Evolutionary conservation across 129 eudicot genomes (phyloP).

Genomic region (Daucus carota): DNA sequence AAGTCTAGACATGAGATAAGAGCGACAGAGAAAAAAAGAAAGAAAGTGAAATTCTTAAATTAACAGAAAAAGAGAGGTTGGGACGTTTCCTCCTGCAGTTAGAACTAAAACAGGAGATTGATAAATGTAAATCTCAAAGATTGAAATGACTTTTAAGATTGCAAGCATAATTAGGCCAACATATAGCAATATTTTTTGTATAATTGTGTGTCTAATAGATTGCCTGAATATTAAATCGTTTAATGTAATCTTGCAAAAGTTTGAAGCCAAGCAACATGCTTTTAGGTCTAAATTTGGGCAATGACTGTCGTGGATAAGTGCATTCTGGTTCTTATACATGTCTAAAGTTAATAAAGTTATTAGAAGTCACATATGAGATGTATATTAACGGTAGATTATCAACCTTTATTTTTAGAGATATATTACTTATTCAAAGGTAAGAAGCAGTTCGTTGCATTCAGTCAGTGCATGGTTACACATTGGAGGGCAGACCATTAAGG

Average conservation of each 20-base stretch:
- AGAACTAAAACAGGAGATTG: slow-evolving; percentile 71
- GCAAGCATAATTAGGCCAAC: not conserved
- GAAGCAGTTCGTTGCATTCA: slow-evolving; percentile 61
- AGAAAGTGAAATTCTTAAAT: slow-evolving; percentile 54
- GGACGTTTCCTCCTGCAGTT: slow-evolving; percentile 56
- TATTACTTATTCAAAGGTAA: slow-evolving; percentile 45
- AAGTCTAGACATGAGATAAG: slow-evolving; percentile 52
- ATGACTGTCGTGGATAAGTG: not conserved
- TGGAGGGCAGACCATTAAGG: slow-evolving; percentile 59
- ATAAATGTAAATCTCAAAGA: slow-evolving; percentile 41
- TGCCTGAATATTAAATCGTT: not conserved
- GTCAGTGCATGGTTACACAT: slow-evolving; percentile 44
- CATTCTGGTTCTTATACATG: not conserved
- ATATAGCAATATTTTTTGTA: not conserved
- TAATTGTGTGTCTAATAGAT: not conserved
- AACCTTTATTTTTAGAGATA: slow-evolving; percentile 26
- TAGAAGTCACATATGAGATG: not conserved
- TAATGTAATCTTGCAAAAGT: not conserved
- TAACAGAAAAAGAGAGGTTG: slow-evolving; percentile 73
- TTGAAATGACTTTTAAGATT: not conserved
- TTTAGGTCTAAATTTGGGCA: not conserved
- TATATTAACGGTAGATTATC: not conserved
- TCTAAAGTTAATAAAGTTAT: not conserved
- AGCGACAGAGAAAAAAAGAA: slow-evolving; percentile 28
- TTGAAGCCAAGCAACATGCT: not conserved